Conservation (phyloP, 768 basidiomycete species). For the Pilatotrama ljubarskyi region DNA sequence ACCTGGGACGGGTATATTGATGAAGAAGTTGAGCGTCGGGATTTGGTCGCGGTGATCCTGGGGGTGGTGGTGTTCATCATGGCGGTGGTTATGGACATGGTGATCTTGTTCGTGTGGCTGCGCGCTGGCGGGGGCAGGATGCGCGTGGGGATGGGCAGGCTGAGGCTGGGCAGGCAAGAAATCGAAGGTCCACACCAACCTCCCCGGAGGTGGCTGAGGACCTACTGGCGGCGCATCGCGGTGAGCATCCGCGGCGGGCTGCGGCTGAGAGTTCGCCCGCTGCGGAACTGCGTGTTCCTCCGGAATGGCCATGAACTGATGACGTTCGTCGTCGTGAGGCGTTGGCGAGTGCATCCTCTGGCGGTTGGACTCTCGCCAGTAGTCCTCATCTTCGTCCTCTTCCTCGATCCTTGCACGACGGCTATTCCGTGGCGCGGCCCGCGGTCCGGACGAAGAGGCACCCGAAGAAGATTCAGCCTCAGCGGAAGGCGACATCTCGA, state of each 20-base stretch:
- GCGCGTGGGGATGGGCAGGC: not conserved
- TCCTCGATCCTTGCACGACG: conserved; percentile 61
- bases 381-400: conserved; percentile 62
- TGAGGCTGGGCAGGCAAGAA: conserved; percentile 5
- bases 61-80: not conserved
- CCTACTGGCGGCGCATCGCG: not conserved
- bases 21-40: conserved; percentile 30
- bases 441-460: not conserved
- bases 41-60: conserved; percentile 4
- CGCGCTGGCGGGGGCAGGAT: not conserved
- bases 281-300: conserved; percentile 13
- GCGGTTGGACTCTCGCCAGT: conserved; percentile 61
- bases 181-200: conserved; percentile 20
- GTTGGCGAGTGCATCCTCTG: conserved; percentile 46
- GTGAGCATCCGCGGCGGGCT: not conserved
- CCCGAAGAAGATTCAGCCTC: not conserved
- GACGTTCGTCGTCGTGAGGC: conserved; percentile 22
- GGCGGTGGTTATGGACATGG: not conserved
- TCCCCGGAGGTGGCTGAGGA: conserved; percentile 8
- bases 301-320: conserved; percentile 24
- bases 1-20: conserved; percentile 34
- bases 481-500: conserved; percentile 9
- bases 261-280: not conserved
- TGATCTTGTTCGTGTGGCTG: not conserved
- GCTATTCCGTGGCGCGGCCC: not conserved